Percentiles rank a stretch among this genome's conserved stretches.
Conservation (phyloP, 2,329 filamentous ascomycete species). For the Ophiocordyceps camponoti-rufipedis region DNA sequence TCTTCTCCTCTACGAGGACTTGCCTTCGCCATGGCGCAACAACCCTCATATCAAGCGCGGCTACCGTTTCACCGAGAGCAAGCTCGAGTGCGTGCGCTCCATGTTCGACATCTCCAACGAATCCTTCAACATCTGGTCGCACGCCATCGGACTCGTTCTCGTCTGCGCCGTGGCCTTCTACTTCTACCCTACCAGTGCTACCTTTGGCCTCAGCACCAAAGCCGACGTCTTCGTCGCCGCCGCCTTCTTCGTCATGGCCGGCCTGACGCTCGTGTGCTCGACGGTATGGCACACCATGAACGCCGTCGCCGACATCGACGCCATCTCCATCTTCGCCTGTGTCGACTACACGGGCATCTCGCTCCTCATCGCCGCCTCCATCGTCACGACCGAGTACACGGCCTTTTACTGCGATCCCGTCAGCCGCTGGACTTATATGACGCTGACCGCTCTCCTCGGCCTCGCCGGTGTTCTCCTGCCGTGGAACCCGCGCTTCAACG, state of each 20-base stretch:
- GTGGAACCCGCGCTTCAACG: conserved; percentile 93
- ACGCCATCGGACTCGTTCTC: conserved; percentile 73
- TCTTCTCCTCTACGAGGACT: conserved; percentile 72
- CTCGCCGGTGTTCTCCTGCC: conserved; percentile 78
- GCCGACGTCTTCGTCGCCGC: conserved; percentile 81
- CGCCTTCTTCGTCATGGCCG: conserved; percentile 90
- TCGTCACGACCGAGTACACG: conserved; percentile 96
- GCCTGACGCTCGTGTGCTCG: conserved; percentile 86
- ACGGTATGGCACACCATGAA: conserved; percentile 99
- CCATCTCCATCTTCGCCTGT: conserved; percentile 90
- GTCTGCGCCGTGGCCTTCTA: conserved; percentile 84
- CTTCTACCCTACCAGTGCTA: conserved; percentile 77
- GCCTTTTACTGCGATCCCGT: conserved; percentile 95
- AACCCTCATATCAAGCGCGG: conserved; percentile 86
- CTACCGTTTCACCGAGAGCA: conserved; percentile 87
- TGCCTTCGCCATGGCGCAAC: conserved; percentile 81
- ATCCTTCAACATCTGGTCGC: conserved; percentile 95
- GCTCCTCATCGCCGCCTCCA: conserved; percentile 81
- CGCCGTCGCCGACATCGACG: conserved; percentile 72
- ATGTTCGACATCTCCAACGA: conserved; percentile 81
- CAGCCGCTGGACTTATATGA: conserved; percentile 74
- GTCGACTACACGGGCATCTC: conserved; percentile 98
- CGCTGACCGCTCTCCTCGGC: conserved; percentile 62
- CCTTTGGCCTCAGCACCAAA: conserved; percentile 74
- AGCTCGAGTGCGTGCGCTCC: conserved; percentile 72